phyloP scores from a whole-genome alignment of 2,329 filamentous ascomycete genomes.

The Penicillium frequentans region DNA sequence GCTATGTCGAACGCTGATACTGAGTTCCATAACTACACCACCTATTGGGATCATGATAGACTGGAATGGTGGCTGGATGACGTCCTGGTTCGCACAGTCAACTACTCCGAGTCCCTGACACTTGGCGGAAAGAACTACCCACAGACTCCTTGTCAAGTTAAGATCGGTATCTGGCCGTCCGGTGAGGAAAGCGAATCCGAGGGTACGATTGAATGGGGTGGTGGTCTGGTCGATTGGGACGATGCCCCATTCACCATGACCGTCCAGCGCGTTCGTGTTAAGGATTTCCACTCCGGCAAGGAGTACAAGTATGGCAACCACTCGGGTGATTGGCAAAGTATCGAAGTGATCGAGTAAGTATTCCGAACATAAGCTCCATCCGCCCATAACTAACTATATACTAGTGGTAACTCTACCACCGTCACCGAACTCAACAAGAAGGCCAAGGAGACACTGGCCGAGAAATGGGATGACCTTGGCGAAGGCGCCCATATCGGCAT shows the following conservation, averaged over 20 bases:
- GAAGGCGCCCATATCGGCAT: constrained; percentile 51
- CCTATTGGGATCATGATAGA: constrained; percentile 67
- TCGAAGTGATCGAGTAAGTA: constrained; percentile 54
- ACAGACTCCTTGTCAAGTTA: constrained; percentile 72
- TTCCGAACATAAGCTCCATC: not conserved
- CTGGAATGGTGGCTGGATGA: constrained; percentile 69
- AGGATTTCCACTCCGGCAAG: constrained; percentile 61
- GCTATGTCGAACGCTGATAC: constrained; percentile 59
- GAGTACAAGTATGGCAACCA: constrained; percentile 67
- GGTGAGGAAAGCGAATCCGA: constrained; percentile 45
- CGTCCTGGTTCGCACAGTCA: constrained; percentile 60
- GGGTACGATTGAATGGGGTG: constrained; percentile 66
- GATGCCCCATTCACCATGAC: constrained; percentile 72
- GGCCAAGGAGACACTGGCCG: constrained; percentile 32
- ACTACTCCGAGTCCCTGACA: constrained; percentile 55
- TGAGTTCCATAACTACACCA: constrained; percentile 49
- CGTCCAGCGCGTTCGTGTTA: constrained; percentile 61
- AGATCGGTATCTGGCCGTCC: constrained; percentile 68
- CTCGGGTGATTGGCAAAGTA: constrained; percentile 64
- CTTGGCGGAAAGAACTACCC: constrained; percentile 59
- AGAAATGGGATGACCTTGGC: constrained; percentile 48
- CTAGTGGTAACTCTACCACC: constrained; percentile 66
- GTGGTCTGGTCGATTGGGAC: constrained; percentile 65
- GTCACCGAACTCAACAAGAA: constrained; percentile 36
- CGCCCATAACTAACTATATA: constrained; percentile 22